phyloP scores from a whole-genome alignment of 23 red algal genomes.

The Gracilaria domingensis region DNA sequence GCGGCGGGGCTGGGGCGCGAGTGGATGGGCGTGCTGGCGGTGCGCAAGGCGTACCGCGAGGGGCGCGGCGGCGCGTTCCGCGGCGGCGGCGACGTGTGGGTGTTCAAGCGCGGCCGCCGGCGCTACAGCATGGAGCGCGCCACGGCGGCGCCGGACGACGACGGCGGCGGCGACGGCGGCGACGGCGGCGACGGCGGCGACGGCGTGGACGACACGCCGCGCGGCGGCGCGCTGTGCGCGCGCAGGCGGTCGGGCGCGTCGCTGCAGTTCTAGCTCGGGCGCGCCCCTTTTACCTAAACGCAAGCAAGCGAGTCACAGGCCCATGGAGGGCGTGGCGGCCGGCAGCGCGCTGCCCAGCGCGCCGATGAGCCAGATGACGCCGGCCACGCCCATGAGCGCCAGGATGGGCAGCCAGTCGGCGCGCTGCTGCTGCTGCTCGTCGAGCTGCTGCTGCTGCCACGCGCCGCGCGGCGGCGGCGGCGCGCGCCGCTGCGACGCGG shows the following conservation, averaged over 20 bases:
- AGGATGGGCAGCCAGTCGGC: conserved; percentile 68
- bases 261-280: neutral
- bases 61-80: neutral
- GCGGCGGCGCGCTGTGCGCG: too few species aligned
- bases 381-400: conserved; percentile 43
- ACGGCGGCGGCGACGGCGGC: neutral
- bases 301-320: conserved; percentile 57
- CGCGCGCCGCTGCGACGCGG: conserved; percentile 21
- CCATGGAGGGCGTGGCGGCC: conserved; percentile 57
- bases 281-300: neutral
- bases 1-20: conserved; percentile 65
- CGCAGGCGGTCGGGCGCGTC: neutral
- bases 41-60: conserved; percentile 48
- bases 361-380: conserved; percentile 58
- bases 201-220: too few species aligned
- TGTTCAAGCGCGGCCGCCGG: conserved; percentile 59
- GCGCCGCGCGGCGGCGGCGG: neutral
- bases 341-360: conserved; percentile 56
- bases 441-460: conserved; percentile 27
- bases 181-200: neutral
- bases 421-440: conserved; percentile 9
- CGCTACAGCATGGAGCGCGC: conserved; percentile 64
- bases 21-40: conserved; percentile 71
- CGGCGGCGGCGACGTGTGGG: conserved; percentile 67
- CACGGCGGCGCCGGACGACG: conserved; percentile 63